A percentile compares a stretch with the other conserved stretches of the same genome.
Evolutionary conservation across 257 asterid species (phyloP).

Genomic region (Rhazya stricta): DNA sequence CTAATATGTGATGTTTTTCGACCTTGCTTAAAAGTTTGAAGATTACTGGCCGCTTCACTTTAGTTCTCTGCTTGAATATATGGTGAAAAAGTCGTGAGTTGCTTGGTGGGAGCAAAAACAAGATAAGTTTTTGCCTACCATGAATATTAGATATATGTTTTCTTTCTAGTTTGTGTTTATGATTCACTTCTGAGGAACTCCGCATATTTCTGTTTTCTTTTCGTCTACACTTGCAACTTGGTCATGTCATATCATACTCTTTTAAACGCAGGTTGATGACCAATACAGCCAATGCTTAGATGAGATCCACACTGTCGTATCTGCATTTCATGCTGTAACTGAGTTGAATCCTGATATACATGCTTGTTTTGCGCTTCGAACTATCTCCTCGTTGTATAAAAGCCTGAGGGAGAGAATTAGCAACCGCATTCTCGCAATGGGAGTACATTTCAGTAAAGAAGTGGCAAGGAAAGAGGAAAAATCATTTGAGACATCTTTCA

Average conservation of each 20-base stretch:
- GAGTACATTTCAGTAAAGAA: slow-evolving; percentile 26
- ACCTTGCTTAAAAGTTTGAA: background rate
- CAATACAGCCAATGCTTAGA: slow-evolving; percentile 73
- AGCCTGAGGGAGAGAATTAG: slow-evolving; percentile 69
- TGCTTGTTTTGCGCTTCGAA: slow-evolving; percentile 71
- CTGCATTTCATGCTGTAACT: slow-evolving; percentile 77
- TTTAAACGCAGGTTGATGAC: slow-evolving; percentile 57
- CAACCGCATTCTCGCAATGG: slow-evolving; percentile 61
- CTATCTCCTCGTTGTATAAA: slow-evolving; percentile 57
- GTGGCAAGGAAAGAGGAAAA: slow-evolving; percentile 31
- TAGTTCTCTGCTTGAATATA: background rate
- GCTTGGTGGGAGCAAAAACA: background rate
- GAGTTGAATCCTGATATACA: slow-evolving; percentile 73
- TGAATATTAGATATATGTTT: no score
- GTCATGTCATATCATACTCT: background rate
- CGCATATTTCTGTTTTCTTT: background rate
- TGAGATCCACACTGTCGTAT: slow-evolving; percentile 69
- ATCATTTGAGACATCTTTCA: slow-evolving; percentile 46
- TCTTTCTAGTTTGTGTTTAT: background rate
- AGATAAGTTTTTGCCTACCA: background rate
- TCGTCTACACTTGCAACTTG: background rate
- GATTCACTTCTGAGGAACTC: background rate
- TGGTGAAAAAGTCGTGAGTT: background rate
- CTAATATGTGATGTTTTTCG: background rate
- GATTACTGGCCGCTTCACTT: background rate